Evolutionary conservation across 257 asterid species (phyloP).

Genomic region (Salvia splendens): DNA sequence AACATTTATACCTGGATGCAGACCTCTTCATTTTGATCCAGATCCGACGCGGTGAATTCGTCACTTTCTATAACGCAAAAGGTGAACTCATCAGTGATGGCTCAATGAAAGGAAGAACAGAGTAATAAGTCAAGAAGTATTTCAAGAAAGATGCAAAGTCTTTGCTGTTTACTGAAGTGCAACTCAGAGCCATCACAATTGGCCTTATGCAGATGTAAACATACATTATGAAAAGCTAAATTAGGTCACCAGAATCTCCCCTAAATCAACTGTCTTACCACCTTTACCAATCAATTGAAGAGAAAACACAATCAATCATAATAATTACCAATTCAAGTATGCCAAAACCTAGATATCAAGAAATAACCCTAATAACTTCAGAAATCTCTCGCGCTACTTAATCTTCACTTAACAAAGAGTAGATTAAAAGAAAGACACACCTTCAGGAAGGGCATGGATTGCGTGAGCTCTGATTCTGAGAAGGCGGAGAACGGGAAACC

Average conservation of each 20-base stretch:
- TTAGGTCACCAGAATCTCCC: background rate
- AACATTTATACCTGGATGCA: slow-evolving; percentile 37
- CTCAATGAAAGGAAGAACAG: slow-evolving; percentile 17
- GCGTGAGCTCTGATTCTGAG: slow-evolving; percentile 46
- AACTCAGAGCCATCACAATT: background rate
- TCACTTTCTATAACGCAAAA: slow-evolving; percentile 49
- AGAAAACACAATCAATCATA: background rate
- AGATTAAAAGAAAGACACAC: slow-evolving; percentile 24
- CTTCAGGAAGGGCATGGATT: slow-evolving; percentile 42
- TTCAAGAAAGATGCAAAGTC: background rate
- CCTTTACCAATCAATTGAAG: background rate
- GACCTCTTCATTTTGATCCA: slow-evolving; percentile 56
- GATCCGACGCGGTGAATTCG: slow-evolving; percentile 37
- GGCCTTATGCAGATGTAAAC: background rate
- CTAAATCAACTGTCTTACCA: slow-evolving; percentile 5
- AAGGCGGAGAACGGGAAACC: slow-evolving; percentile 60
- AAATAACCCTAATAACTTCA: background rate
- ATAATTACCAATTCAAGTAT: slow-evolving; percentile 15
- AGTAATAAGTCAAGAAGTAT: background rate
- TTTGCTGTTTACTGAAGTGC: background rate
- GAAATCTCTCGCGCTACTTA: background rate
- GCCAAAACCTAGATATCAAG: background rate
- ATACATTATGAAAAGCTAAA: background rate
- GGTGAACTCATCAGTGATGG: slow-evolving; percentile 20
- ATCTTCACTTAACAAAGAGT: background rate